Evolutionary conservation across 345 rosid genomes (phyloP).

Genomic region (Eucalyptus tenuipes): DNA sequence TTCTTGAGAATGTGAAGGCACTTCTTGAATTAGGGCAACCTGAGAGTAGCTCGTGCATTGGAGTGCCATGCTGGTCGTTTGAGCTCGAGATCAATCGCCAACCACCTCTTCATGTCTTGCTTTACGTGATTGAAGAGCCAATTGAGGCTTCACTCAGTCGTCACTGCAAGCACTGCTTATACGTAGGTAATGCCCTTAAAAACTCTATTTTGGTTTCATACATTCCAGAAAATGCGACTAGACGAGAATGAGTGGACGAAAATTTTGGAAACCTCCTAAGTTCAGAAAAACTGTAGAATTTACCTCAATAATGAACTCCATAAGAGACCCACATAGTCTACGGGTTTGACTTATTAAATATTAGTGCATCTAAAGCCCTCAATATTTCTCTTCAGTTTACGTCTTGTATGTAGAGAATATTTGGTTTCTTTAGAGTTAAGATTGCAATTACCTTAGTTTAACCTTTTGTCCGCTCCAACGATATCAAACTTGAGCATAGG

Average conservation of each 20-base stretch:
- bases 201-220: neutral
- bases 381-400: neutral
- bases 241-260: neutral
- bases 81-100: conserved; percentile 74
- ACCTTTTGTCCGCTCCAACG: neutral
- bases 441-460: neutral
- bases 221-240: neutral
- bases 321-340: neutral
- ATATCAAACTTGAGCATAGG: neutral
- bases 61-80: conserved; percentile 71
- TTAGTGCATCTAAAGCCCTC: neutral
- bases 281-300: neutral
- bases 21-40: conserved; percentile 57
- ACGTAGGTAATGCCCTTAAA: conserved; percentile 51
- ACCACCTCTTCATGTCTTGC: conserved; percentile 55
- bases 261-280: neutral
- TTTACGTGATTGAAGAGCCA: conserved; percentile 69
- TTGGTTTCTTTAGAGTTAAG: neutral
- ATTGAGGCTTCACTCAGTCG: conserved; percentile 32
- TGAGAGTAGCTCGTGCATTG: conserved; percentile 16
- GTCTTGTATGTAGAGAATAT: neutral
- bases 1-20: conserved; percentile 43
- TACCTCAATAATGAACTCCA: neutral
- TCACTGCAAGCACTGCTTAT: conserved; percentile 72
- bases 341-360: neutral